Evolutionary conservation across 768 basidiomycete genomes (phyloP).

Genomic region (Calvatia gigantea): DNA sequence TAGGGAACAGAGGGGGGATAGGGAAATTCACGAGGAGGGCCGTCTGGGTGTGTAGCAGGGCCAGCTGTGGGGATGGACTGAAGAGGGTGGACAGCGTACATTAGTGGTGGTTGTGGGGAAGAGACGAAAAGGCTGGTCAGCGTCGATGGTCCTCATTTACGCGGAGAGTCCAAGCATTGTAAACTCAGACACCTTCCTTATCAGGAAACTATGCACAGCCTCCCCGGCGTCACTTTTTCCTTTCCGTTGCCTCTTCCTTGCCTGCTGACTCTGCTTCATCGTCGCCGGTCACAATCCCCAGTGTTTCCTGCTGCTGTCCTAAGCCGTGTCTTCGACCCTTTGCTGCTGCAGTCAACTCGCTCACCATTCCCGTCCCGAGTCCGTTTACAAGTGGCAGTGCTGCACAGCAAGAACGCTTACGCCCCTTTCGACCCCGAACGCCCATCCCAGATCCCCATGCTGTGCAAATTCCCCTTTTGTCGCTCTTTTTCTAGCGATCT

Average conservation of each 20-base stretch:
- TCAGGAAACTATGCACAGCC: slow-evolving; percentile 7
- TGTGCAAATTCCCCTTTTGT: slow-evolving; percentile 23
- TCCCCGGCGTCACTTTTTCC: slow-evolving; percentile 8
- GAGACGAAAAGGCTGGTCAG: slow-evolving; percentile 16
- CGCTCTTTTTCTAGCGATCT: neutral
- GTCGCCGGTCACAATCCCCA: neutral
- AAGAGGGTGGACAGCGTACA: slow-evolving; percentile 39
- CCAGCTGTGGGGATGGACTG: slow-evolving; percentile 39
- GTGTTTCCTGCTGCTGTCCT: neutral
- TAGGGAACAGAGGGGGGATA: slow-evolving; percentile 38
- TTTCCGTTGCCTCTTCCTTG: neutral
- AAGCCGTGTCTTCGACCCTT: neutral
- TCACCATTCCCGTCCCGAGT: slow-evolving; percentile 10
- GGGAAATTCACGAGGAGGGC: slow-evolving; percentile 37
- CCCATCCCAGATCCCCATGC: slow-evolving; percentile 23
- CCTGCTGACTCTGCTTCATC: slow-evolving; percentile 1
- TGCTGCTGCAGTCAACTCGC: neutral
- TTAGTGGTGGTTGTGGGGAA: slow-evolving; percentile 23
- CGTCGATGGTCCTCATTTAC: slow-evolving; percentile 5
- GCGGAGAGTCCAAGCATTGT: slow-evolving; percentile 6
- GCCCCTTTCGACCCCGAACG: slow-evolving; percentile 22
- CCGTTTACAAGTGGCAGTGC: slow-evolving; percentile 30
- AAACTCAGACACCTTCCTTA: slow-evolving; percentile 13
- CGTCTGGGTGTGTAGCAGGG: slow-evolving; percentile 40
- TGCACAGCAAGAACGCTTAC: slow-evolving; percentile 36